Evolutionary conservation across 257 asterid species (phyloP).

Genomic region (Plantago major): DNA sequence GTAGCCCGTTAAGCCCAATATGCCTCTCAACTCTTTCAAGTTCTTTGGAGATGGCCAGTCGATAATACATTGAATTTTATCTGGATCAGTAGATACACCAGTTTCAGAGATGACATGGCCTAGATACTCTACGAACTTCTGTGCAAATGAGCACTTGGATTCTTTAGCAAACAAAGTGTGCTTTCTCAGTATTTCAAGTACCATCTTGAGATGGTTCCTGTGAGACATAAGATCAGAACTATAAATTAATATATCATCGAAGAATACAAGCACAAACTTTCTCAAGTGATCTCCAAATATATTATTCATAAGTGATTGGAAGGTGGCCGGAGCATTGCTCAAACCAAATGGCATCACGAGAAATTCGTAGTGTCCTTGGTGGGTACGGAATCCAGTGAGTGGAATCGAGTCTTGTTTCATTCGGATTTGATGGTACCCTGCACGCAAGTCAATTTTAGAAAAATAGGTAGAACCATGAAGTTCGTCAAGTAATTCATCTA

Average conservation of each 20-base stretch:
- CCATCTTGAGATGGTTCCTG: no score
- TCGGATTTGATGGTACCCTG: neutral
- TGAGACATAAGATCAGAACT: no score
- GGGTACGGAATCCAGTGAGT: no score
- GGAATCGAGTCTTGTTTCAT: no score
- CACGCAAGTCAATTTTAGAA: neutral
- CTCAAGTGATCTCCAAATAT: neutral
- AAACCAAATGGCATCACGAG: no score
- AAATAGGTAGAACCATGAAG: neutral
- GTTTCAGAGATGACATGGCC: neutral
- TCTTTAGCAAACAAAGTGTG: neutral
- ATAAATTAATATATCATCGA: neutral
- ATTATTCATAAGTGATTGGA: neutral
- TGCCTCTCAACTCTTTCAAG: no score
- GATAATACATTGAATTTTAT: neutral
- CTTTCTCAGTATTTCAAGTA: neutral
- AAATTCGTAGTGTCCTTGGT: no score
- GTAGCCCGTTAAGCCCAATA: no score
- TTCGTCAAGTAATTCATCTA: neutral
- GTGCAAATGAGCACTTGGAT: neutral
- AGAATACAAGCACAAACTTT: neutral
- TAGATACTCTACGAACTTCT: neutral
- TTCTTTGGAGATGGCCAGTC: neutral
- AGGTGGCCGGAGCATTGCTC: no score
- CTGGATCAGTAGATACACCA: neutral